Percentiles rank a stretch among this genome's conserved stretches.
phyloP scores from a whole-genome alignment of 345 rosid genomes.

The Cardiospermum halicacabum region DNA sequence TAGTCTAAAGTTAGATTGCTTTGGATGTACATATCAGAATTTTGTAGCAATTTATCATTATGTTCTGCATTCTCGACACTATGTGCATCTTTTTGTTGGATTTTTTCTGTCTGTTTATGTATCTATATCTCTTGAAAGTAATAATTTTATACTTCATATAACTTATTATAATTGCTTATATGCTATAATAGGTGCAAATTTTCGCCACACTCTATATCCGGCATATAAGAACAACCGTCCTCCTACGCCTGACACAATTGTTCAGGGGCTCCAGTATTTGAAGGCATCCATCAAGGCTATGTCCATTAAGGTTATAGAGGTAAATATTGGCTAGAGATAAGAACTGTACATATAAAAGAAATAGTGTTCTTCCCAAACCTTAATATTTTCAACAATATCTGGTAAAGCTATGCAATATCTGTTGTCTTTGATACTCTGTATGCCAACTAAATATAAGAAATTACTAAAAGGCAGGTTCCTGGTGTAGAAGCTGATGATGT shows the following conservation, averaged over 20 bases:
- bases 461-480: constrained; percentile 57
- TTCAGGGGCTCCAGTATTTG: constrained; percentile 90
- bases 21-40: neutral
- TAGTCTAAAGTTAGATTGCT: neutral
- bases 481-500: constrained; percentile 99
- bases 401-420: constrained; percentile 3
- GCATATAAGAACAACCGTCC: constrained; percentile 89
- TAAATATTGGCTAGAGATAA: no score
- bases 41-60: neutral
- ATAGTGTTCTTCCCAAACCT: no score
- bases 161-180: constrained; percentile 10
- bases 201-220: constrained; percentile 83
- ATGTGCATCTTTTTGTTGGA: neutral
- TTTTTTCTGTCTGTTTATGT: neutral
- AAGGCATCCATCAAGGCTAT: constrained; percentile 96
- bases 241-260: constrained; percentile 93
- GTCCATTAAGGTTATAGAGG: constrained; percentile 95
- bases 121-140: neutral
- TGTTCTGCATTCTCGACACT: neutral
- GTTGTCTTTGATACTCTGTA: constrained; percentile 13
- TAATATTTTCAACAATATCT: no score
- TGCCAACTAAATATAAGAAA: constrained; percentile 25
- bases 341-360: no score
- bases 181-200: constrained; percentile 59
- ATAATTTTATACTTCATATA: neutral